Percentiles rank a stretch among this genome's conserved stretches.
Evolutionary conservation across 441 rosid genomes (phyloP).

Genomic region (Eutrema salsugineum): DNA sequence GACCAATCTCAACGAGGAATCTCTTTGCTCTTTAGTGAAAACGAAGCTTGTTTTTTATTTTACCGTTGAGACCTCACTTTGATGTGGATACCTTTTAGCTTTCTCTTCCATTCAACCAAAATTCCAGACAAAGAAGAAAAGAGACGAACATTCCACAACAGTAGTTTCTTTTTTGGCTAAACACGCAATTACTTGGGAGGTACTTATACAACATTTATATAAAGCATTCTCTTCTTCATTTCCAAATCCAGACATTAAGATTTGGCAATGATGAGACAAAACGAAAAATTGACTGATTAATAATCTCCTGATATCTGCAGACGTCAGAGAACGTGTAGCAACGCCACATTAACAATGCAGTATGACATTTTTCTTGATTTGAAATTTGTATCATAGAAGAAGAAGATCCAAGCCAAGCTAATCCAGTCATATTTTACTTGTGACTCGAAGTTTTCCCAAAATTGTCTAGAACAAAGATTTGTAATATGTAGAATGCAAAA

Average conservation of each 20-base stretch:
- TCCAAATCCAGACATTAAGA: background rate
- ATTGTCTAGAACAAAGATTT: background rate
- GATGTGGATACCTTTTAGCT: slow-evolving; percentile 15
- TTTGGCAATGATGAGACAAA: slow-evolving; percentile 22
- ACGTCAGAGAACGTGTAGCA: background rate
- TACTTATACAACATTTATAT: slow-evolving; percentile 5
- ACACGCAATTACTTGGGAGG: background rate
- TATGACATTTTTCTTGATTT: background rate
- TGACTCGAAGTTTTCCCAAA: background rate
- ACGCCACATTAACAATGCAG: background rate
- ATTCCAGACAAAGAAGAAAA: background rate
- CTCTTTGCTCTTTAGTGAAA: slow-evolving; percentile 34
- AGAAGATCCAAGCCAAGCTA: slow-evolving; percentile 4
- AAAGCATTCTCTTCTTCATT: background rate
- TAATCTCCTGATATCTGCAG: slow-evolving; percentile 19
- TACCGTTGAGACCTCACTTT: slow-evolving; percentile 31
- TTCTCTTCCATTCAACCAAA: background rate
- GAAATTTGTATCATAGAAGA: background rate
- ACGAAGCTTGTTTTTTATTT: slow-evolving; percentile 31
- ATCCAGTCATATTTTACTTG: background rate
- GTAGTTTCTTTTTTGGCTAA: slow-evolving; percentile 2
- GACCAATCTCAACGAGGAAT: slow-evolving; percentile 5
- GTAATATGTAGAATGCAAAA: background rate
- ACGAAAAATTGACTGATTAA: background rate
- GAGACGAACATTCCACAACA: slow-evolving; percentile 9